A percentile compares a stretch with the other conserved stretches of the same genome.
phyloP scores from a whole-genome alignment of 495 filamentous ascomycete species.

The Aspergillus taichungensis region DNA sequence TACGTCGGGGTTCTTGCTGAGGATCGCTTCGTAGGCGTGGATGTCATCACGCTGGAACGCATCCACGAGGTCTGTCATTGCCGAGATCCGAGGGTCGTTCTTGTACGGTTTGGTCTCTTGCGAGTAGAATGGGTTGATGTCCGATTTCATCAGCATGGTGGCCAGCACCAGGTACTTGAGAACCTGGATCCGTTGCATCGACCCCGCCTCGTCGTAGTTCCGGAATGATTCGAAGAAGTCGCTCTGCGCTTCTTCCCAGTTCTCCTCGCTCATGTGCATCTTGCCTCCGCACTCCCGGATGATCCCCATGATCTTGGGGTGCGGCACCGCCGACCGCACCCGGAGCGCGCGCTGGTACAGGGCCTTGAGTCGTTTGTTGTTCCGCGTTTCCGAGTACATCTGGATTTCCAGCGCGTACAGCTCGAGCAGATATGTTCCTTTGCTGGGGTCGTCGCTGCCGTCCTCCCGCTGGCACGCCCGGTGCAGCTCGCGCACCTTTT shows the following conservation, averaged over 20 bases:
- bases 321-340: slow-evolving; percentile 89
- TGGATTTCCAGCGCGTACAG: slow-evolving; percentile 96
- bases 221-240: slow-evolving; percentile 99
- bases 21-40: slow-evolving; percentile 75
- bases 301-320: slow-evolving; percentile 98
- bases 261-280: slow-evolving; percentile 99
- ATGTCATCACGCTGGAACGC: slow-evolving; percentile 96
- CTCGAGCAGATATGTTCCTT: slow-evolving; percentile 92
- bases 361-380: slow-evolving; percentile 93
- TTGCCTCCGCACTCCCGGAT: slow-evolving; percentile 98
- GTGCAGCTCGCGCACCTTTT: slow-evolving; percentile 83
- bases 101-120: slow-evolving; percentile 99
- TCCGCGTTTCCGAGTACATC: slow-evolving; percentile 94
- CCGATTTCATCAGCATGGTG: slow-evolving; percentile 98
- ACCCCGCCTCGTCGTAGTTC: slow-evolving; percentile 97
- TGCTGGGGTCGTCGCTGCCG: slow-evolving; percentile 86
- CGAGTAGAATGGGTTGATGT: slow-evolving; percentile 98
- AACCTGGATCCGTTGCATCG: slow-evolving; percentile 90
- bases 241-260: slow-evolving; percentile 93
- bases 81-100: slow-evolving; percentile 85
- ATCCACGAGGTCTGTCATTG: slow-evolving; percentile 95
- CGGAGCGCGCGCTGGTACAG: slow-evolving; percentile 84
- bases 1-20: slow-evolving; percentile 83
- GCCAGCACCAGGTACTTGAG: slow-evolving; percentile 94
- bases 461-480: slow-evolving; percentile 82